These are phyloP conservation scores for Globisporangium spinosum DNA, from an alignment of 352 stramenopile genomes.

Conservation along the genomic window DNA sequence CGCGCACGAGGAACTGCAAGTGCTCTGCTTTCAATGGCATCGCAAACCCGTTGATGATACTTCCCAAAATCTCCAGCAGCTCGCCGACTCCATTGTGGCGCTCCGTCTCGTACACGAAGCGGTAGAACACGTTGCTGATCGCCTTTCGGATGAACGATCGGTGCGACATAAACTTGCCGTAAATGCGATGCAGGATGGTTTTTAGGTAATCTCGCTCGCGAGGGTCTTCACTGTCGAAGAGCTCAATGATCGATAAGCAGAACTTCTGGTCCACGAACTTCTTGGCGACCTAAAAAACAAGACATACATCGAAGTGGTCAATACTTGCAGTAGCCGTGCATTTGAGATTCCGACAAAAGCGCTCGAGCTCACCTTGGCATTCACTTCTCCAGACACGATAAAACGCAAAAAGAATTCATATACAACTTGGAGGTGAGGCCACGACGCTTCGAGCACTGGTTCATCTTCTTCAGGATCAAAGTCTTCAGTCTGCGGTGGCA, in stretches of 20 bases:
- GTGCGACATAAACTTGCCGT: conserved; percentile 99
- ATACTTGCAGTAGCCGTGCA: not conserved
- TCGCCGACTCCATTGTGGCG: conserved; percentile 95
- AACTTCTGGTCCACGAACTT: conserved; percentile 98
- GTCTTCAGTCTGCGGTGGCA: conserved; percentile 93
- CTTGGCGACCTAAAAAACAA: conserved; percentile 78
- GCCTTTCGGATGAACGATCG: conserved; percentile 97
- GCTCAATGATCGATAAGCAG: conserved; percentile 93
- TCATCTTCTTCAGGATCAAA: conserved; percentile 99
- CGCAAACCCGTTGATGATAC: conserved; percentile 99
- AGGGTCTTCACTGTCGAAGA: conserved; percentile 95
- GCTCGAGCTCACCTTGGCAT: conserved; percentile 81
- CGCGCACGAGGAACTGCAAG: conserved; percentile 92
- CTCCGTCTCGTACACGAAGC: conserved; percentile 98
- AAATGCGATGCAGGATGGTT: conserved; percentile 99
- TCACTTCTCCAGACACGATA: conserved; percentile 96
- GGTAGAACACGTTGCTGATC: conserved; percentile 98
- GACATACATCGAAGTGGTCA: not conserved
- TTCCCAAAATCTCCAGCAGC: conserved; percentile 96
- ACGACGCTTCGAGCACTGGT: conserved; percentile 94
- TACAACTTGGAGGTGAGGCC: conserved; percentile 96
- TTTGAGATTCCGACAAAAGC: not conserved
- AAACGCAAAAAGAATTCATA: conserved; percentile 99
- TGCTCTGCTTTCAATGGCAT: conserved; percentile 99
- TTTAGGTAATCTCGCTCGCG: conserved; percentile 99